phyloP scores from a whole-genome alignment of 2,329 filamentous ascomycete genomes.

The Didymella segeticola region DNA sequence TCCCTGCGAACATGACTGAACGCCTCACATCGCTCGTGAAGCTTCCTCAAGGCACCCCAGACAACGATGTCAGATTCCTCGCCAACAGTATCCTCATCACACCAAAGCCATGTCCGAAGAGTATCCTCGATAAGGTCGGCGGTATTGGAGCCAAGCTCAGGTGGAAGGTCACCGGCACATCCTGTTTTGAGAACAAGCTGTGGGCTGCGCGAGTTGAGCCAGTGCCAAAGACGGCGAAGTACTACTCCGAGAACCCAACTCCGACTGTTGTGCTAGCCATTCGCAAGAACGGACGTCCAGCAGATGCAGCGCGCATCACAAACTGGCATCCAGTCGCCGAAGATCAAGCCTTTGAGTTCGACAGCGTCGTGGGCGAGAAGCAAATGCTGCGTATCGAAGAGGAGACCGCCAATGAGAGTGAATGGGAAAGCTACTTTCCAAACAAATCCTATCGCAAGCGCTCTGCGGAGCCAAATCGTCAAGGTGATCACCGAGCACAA shows the following conservation, averaged over 20 bases:
- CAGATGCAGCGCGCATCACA: constrained; percentile 81
- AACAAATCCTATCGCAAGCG: constrained; percentile 61
- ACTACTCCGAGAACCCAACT: constrained; percentile 78
- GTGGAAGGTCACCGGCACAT: constrained; percentile 83
- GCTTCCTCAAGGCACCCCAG: constrained; percentile 66
- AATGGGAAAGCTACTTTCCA: constrained; percentile 68
- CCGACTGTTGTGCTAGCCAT: constrained; percentile 85
- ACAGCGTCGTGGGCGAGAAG: constrained; percentile 87
- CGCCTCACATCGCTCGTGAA: constrained; percentile 73
- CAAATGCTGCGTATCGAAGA: constrained; percentile 80
- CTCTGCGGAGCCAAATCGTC: constrained; percentile 51
- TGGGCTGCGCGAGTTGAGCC: constrained; percentile 87
- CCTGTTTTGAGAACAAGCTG: constrained; percentile 76
- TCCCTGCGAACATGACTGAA: constrained; percentile 73
- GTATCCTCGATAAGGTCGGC: constrained; percentile 81
- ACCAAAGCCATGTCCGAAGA: constrained; percentile 73
- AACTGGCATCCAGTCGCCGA: constrained; percentile 80
- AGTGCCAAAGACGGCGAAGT: constrained; percentile 66
- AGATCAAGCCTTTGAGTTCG: constrained; percentile 76
- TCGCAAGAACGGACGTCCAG: constrained; percentile 74
- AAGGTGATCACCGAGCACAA: constrained; percentile 34
- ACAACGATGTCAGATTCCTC: constrained; percentile 78
- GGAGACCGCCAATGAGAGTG: constrained; percentile 66
- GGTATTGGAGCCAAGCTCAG: constrained; percentile 82
- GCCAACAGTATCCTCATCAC: constrained; percentile 93